Conservation (phyloP, 2,329 filamentous ascomycete genomes). For the Tolypocladium ophioglossoides region DNA sequence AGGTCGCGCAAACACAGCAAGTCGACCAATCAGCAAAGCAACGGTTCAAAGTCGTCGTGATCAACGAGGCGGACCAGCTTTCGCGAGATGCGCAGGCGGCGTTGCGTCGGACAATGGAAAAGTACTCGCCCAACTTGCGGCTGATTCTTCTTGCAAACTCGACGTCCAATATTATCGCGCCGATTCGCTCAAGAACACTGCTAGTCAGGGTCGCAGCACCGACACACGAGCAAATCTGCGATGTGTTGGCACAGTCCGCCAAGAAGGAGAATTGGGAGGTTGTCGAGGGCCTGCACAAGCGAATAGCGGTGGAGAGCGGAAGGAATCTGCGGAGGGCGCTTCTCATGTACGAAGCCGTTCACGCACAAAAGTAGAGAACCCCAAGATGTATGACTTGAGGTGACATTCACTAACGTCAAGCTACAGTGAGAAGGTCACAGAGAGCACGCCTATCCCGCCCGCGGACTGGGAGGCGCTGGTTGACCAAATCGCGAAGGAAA, state of each 20-base stretch:
- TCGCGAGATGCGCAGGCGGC: slow-evolving; percentile 93
- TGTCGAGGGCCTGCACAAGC: slow-evolving; percentile 63
- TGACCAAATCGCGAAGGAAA: slow-evolving; percentile 79
- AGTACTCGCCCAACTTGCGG: slow-evolving; percentile 91
- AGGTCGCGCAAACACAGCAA: slow-evolving; percentile 97
- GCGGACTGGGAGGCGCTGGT: slow-evolving; percentile 97
- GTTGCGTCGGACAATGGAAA: slow-evolving; percentile 93
- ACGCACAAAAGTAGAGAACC: slow-evolving; percentile 78
- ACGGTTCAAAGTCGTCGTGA: slow-evolving; percentile 95
- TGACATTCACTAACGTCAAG: slow-evolving; percentile 15
- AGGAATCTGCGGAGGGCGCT: slow-evolving; percentile 82
- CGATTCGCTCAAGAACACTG: slow-evolving; percentile 84
- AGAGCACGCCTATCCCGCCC: slow-evolving; percentile 80
- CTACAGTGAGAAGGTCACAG: slow-evolving; percentile 74
- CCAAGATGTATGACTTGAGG: not conserved
- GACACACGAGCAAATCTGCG: slow-evolving; percentile 72
- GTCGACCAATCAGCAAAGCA: slow-evolving; percentile 89
- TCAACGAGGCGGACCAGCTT: slow-evolving; percentile 95
- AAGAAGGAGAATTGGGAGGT: slow-evolving; percentile 79
- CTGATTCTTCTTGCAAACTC: slow-evolving; percentile 90
- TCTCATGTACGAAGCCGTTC: slow-evolving; percentile 94
- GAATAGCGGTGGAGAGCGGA: slow-evolving; percentile 83
- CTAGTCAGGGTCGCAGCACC: slow-evolving; percentile 88
- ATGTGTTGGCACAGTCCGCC: slow-evolving; percentile 58
- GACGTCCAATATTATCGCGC: slow-evolving; percentile 98